Percentiles rank a stretch among this genome's conserved stretches.
Conservation (phyloP, 208 protist species). For the Leishmania major region DNA sequence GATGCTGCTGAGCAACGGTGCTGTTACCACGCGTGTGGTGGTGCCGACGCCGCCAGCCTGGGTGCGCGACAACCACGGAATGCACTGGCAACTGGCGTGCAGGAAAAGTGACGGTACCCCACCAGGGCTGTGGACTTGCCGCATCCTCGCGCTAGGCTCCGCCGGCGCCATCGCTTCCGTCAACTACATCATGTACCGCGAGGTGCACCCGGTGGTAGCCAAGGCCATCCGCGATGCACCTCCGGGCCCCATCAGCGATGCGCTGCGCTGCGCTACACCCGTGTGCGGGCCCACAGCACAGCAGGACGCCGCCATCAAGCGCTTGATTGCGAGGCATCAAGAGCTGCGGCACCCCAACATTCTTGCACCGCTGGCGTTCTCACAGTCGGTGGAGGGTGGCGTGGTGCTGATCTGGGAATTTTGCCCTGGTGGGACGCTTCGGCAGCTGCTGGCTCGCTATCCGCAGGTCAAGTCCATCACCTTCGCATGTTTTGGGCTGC, state of each 20-base stretch:
- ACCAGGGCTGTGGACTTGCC: neutral
- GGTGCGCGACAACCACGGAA: slow-evolving; percentile 1
- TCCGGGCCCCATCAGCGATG: slow-evolving; percentile 6
- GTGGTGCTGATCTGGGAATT: slow-evolving; percentile 39
- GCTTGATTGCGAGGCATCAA: neutral
- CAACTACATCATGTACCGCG: neutral
- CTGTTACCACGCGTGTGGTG: neutral
- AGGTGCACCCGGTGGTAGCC: neutral
- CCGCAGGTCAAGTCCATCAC: slow-evolving; percentile 14
- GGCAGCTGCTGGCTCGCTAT: slow-evolving; percentile 32
- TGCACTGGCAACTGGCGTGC: neutral
- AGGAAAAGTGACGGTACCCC: neutral
- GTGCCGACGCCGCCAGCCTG: neutral
- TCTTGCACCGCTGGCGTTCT: slow-evolving; percentile 9
- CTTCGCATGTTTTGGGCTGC: slow-evolving; percentile 43
- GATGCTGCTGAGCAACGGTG: neutral
- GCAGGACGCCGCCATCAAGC: neutral
- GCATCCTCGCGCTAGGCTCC: slow-evolving; percentile 2
- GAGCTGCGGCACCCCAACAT: slow-evolving; percentile 16
- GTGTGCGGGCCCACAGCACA: slow-evolving; percentile 3
- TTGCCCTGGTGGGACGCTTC: slow-evolving; percentile 39
- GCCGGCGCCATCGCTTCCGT: slow-evolving; percentile 1
- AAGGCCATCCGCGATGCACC: slow-evolving; percentile 1
- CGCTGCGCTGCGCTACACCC: slow-evolving; percentile 15
- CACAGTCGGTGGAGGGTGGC: slow-evolving; percentile 7